Base-by-base conservation (phyloP, 2,329 filamentous ascomycete genomes). In the Clonostachys rhizophaga region DNA sequence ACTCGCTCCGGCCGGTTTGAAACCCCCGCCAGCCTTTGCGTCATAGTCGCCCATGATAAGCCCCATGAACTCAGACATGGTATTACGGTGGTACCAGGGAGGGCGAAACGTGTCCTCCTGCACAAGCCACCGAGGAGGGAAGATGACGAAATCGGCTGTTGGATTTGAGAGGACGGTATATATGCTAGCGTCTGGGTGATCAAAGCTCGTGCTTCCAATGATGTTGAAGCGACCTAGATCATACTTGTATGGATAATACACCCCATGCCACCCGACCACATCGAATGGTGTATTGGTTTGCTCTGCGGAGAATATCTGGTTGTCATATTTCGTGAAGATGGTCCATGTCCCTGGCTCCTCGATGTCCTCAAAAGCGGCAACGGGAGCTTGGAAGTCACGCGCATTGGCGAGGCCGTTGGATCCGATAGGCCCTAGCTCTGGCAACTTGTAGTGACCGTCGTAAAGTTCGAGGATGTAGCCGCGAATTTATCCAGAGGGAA, bases 191-290 rank as follows among this genome's bases (percentile, higher is more conserved):
- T 91, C 88, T 0, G 87, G 86, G 58, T 92, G 88, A 62, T 91
- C 87, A 59, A 79, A 88, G 18, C 81, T 84, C 53, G 87, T 81
- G 50, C 75, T 83, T 34, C 87, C 87, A 34, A 91, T 83, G 41
- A 81, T 81, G 62, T 84, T 87, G 72, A 90, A 91, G 18, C 86
- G 81, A 13, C 84, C 86, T 1, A 92, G 74, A 58, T 91, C 87
- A 67, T 91, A 92, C 65, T 91, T 92, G 73, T 83, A 90, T 0
- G 88, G 88, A 52, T 86, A 85, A 68, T 88, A 91, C 55, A 82
- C 87, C 39, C 88, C 88, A 59, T 91, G 87, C 87, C 87, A 91
- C 5, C 83, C 86, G 3, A 90, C 87, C 0, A 91, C 80, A 59
- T 92, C 87, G 55, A 91, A 92, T 0, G 87, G 87, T 0, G 83